Conservation (phyloP, 169 alveolate species). For the Haemoproteus tartakovskyi region DNA sequence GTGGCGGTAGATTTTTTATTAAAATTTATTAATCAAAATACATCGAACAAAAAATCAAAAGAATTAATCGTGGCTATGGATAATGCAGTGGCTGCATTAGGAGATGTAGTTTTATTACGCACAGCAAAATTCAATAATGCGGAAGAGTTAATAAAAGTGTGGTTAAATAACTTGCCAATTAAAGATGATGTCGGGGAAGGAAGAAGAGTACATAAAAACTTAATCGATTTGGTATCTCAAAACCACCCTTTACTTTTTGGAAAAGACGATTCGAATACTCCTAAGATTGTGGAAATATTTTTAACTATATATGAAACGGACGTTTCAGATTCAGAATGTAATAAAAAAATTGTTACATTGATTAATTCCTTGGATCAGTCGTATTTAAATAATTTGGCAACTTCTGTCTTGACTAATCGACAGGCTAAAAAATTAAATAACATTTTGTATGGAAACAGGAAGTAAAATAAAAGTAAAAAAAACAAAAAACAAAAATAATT, state of each 20-base stretch:
- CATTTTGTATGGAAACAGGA: slow-evolving; percentile 52
- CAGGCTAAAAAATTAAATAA: slow-evolving; percentile 72
- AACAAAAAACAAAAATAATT: too few species aligned
- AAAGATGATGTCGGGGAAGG: slow-evolving; percentile 85
- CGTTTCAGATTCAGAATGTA: slow-evolving; percentile 78
- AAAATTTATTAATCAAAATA: slow-evolving; percentile 36
- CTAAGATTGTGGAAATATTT: slow-evolving; percentile 77
- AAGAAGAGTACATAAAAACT: slow-evolving; percentile 78
- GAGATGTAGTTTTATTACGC: slow-evolving; percentile 76
- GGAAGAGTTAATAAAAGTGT: slow-evolving; percentile 70
- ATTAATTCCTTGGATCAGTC: slow-evolving; percentile 76
- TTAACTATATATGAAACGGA: slow-evolving; percentile 81
- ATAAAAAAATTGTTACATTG: slow-evolving; percentile 71
- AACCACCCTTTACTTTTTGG: slow-evolving; percentile 80
- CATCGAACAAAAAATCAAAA: slow-evolving; percentile 47
- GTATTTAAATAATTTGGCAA: slow-evolving; percentile 71
- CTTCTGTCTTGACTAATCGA: slow-evolving; percentile 73
- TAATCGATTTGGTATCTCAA: slow-evolving; percentile 75
- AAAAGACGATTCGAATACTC: slow-evolving; percentile 76
- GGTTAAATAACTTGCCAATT: slow-evolving; percentile 79
- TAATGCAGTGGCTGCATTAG: slow-evolving; percentile 86
- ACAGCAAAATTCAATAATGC: slow-evolving; percentile 72
- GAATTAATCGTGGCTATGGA: slow-evolving; percentile 82
- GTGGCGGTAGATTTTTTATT: slow-evolving; percentile 69
- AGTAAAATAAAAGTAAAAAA: too few species aligned